Evolutionary conservation across 2,329 filamentous ascomycete species (phyloP).

Genomic region (Nigrospora osmanthi): DNA sequence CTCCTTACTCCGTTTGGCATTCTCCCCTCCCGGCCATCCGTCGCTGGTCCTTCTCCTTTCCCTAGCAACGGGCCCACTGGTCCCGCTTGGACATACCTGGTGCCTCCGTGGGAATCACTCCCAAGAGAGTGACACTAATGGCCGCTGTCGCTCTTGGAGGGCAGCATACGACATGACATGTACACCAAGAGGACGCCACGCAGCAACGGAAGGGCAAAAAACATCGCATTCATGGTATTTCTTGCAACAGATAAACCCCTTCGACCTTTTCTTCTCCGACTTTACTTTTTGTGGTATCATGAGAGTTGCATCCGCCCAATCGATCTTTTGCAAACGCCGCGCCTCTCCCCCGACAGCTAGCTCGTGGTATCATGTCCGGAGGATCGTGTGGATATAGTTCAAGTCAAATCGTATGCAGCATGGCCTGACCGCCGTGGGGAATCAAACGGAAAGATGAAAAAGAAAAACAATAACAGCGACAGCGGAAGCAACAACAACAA

Average conservation of each 20-base stretch:
- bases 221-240: slow-evolving; percentile 1
- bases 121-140: no score
- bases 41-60: no score
- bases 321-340: slow-evolving; percentile 22
- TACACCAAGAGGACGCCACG: background rate
- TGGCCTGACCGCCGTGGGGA: slow-evolving; percentile 14
- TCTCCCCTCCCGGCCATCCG: no score
- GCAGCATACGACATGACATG: no score
- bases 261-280: slow-evolving; percentile 11
- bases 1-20: no score
- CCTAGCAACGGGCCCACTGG: no score
- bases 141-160: no score
- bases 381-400: slow-evolving; percentile 22
- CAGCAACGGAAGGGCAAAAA: background rate
- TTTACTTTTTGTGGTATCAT: slow-evolving; percentile 25
- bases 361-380: slow-evolving; percentile 25
- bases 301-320: slow-evolving; percentile 17
- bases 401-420: slow-evolving; percentile 18
- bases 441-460: slow-evolving; percentile 12
- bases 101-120: no score
- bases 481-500: no score
- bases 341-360: slow-evolving; percentile 16
- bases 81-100: no score
- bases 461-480: slow-evolving; percentile 9
- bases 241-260: background rate